These are phyloP conservation scores for Linum lewisii DNA, from an alignment of 345 rosid species.

Conservation along the genomic window DNA sequence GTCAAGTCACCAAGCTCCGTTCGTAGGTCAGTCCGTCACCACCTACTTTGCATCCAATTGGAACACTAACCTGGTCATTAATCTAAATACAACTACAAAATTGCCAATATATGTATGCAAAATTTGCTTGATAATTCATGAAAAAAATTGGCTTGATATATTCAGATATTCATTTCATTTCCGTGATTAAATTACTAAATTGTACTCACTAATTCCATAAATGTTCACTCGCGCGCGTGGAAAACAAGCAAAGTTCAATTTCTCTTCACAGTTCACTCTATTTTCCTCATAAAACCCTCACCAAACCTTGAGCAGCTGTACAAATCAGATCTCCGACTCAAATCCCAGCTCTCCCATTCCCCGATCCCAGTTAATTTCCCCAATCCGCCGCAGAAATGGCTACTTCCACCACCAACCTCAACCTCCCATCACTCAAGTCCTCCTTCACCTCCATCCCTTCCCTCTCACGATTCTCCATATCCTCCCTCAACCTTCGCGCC, in stretches of 20 bases:
- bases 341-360: neutral
- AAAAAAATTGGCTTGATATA: too few relatives aligned
- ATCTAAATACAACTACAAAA: too few relatives aligned
- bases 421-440: neutral
- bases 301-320: conserved; percentile 9
- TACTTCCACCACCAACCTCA: conserved; percentile 7
- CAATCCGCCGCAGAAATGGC: conserved; percentile 1
- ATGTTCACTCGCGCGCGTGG: conserved; percentile 5
- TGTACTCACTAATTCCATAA: too few relatives aligned
- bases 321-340: neutral
- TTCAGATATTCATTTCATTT: too few relatives aligned
- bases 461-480: neutral
- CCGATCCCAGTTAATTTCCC: neutral
- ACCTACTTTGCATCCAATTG: too few relatives aligned
- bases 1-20: too few relatives aligned
- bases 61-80: too few relatives aligned
- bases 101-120: too few relatives aligned
- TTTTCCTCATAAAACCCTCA: conserved; percentile 14
- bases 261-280: neutral
- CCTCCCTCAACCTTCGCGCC: conserved; percentile 1
- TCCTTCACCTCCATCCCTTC: conserved; percentile 4
- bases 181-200: too few relatives aligned
- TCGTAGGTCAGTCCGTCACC: too few relatives aligned
- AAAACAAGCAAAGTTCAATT: neutral
- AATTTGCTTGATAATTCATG: too few relatives aligned